Percentiles rank a stretch among this genome's conserved stretches.
Conservation (phyloP, 768 basidiomycete genomes). For the Kwoniella newhampshirensis region DNA sequence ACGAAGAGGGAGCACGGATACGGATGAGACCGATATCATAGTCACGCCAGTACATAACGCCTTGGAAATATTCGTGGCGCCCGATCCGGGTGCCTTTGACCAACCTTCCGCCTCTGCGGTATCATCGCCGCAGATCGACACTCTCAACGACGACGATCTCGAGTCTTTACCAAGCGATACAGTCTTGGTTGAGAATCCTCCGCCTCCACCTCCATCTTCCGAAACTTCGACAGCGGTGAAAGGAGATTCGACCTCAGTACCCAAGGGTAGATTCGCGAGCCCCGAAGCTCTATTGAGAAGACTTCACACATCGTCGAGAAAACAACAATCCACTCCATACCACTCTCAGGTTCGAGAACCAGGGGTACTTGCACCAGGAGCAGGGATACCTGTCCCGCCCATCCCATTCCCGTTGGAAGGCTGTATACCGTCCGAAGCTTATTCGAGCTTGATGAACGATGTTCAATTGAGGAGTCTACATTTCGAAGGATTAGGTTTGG, state of each 20-base stretch:
- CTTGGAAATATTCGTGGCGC: background rate
- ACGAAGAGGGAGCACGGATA: constrained; percentile 10
- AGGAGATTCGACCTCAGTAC: background rate
- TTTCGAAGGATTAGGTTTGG: constrained; percentile 36
- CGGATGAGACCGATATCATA: constrained; percentile 4
- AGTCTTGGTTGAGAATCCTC: constrained; percentile 17
- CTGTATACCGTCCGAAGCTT: constrained; percentile 1
- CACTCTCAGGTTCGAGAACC: background rate
- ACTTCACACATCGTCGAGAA: constrained; percentile 2
- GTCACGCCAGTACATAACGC: background rate
- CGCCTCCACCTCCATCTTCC: constrained; percentile 3
- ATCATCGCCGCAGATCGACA: background rate
- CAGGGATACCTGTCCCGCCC: constrained; percentile 12
- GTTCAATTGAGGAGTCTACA: constrained; percentile 38
- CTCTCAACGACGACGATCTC: background rate
- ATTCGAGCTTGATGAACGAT: constrained; percentile 14
- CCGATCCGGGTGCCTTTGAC: background rate
- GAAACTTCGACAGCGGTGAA: background rate
- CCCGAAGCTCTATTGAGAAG: constrained; percentile 12
- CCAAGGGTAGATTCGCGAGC: constrained; percentile 9
- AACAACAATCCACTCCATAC: constrained; percentile 11
- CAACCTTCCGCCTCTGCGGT: no score
- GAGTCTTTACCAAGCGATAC: constrained; percentile 19
- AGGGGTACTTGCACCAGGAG: background rate
- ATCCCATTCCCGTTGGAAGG: constrained; percentile 2